Conservation (phyloP, 805 yeast species). For the Isabelozyma pseudorhagii region DNA sequence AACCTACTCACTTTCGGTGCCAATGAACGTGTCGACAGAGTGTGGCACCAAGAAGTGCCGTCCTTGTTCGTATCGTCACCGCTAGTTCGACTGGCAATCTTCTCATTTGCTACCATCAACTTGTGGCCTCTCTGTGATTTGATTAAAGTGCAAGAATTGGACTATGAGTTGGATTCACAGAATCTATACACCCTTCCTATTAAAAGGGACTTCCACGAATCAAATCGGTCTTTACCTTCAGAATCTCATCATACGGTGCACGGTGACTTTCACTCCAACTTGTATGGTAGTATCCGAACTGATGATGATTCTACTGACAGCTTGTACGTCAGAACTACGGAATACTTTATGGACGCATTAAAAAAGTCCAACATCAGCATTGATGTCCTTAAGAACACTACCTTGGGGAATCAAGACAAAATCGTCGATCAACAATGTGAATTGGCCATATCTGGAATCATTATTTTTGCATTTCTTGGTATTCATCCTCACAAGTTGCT, state of each 20-base stretch:
- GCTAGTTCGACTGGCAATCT: constrained; percentile 23
- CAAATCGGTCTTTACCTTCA: neutral
- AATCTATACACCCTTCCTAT: neutral
- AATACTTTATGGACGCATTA: constrained; percentile 17
- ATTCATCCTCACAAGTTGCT: constrained; percentile 27
- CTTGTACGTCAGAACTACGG: constrained; percentile 13
- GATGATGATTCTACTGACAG: constrained; percentile 4
- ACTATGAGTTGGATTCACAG: neutral
- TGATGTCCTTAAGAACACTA: neutral
- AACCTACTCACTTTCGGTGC: constrained; percentile 22
- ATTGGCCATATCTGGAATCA: neutral
- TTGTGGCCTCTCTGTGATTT: constrained; percentile 21
- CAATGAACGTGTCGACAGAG: constrained; percentile 13
- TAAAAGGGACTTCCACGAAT: neutral
- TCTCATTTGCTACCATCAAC: constrained; percentile 21
- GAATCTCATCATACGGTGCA: neutral
- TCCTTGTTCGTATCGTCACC: constrained; percentile 17
- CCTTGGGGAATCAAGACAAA: neutral
- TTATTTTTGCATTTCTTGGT: constrained; percentile 19
- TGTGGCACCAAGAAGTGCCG: constrained; percentile 27
- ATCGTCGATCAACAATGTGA: neutral
- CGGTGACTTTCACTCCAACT: neutral
- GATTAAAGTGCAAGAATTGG: constrained; percentile 4
- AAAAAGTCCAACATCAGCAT: constrained; percentile 4
- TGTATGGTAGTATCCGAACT: neutral